phyloP scores from a whole-genome alignment of 179 eudicot genomes.

The Pouteria campechiana region DNA sequence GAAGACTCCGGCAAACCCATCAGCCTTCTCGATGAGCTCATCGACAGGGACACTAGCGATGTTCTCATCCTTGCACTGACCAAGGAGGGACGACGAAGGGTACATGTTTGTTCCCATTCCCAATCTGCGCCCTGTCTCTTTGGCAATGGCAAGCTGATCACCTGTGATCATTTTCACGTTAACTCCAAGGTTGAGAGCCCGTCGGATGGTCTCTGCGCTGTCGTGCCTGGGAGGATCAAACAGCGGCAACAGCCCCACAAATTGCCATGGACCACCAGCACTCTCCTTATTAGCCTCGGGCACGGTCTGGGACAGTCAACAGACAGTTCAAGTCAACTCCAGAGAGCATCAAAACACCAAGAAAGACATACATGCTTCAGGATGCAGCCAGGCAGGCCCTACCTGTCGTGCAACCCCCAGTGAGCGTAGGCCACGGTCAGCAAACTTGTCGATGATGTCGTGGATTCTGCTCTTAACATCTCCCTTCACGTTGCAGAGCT shows the following conservation, averaged over 20 bases:
- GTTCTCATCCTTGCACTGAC: slow-evolving; percentile 53
- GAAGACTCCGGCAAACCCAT: slow-evolving; percentile 93
- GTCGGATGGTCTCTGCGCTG: slow-evolving; percentile 81
- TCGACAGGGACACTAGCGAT: slow-evolving; percentile 60
- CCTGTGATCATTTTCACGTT: slow-evolving; percentile 98
- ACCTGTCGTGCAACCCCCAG: slow-evolving; percentile 64
- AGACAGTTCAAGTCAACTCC: background rate
- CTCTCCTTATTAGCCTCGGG: slow-evolving; percentile 85
- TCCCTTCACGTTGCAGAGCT: slow-evolving; percentile 43
- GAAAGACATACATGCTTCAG: too few species aligned
- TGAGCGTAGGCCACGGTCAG: slow-evolving; percentile 82
- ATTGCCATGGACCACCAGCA: slow-evolving; percentile 65
- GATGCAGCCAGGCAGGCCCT: too few species aligned
- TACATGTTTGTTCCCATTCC: slow-evolving; percentile 97
- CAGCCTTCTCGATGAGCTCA: slow-evolving; percentile 89
- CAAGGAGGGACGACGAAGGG: slow-evolving; percentile 82
- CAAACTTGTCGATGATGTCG: slow-evolving; percentile 64
- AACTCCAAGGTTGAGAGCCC: slow-evolving; percentile 76
- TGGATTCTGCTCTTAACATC: slow-evolving; percentile 40
- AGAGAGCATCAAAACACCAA: too few species aligned
- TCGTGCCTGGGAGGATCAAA: slow-evolving; percentile 94
- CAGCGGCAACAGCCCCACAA: slow-evolving; percentile 67
- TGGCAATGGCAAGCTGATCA: slow-evolving; percentile 85
- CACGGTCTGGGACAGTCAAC: slow-evolving; percentile 23
- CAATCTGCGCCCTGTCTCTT: slow-evolving; percentile 85